A percentile compares a stretch with the other conserved stretches of the same genome.
Evolutionary conservation across 176 grass and related monocot genomes (phyloP).

Genomic region (Oryza rufipogon): DNA sequence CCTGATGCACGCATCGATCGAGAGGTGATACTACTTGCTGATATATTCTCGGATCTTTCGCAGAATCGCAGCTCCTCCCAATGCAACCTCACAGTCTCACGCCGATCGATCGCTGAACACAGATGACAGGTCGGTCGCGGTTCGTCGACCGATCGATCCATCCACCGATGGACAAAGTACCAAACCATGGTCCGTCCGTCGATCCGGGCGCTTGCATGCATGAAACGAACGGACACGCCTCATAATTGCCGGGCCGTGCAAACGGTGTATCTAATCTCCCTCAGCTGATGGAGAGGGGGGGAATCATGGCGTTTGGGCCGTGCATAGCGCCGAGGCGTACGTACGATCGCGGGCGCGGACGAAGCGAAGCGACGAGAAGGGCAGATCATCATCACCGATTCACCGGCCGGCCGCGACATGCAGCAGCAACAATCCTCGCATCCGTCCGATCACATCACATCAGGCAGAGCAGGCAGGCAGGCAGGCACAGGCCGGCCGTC

Average conservation of each 20-base stretch:
- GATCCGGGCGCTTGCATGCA: too few species aligned
- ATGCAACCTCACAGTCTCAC: too few species aligned
- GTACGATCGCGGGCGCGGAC: background rate
- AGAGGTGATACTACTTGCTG: background rate
- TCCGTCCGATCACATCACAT: background rate
- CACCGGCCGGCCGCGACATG: background rate
- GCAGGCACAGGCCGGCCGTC: too few species aligned
- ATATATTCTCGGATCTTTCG: background rate
- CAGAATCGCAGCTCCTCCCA: background rate
- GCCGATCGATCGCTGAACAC: background rate
- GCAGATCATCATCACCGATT: conserved; percentile 14
- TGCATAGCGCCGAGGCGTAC: background rate
- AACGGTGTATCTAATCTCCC: background rate
- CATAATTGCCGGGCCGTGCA: background rate
- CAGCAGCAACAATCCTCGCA: background rate
- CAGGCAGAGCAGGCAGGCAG: background rate
- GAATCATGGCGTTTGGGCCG: conserved; percentile 16
- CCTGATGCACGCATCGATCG: background rate
- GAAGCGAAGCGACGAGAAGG: background rate
- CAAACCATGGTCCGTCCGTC: background rate
- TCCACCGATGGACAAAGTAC: background rate
- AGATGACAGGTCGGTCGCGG: background rate
- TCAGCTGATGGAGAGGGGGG: background rate
- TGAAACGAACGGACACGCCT: background rate
- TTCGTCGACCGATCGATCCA: background rate